Conservation (phyloP, 768 basidiomycete species). For the Lentinula raphanica region DNA sequence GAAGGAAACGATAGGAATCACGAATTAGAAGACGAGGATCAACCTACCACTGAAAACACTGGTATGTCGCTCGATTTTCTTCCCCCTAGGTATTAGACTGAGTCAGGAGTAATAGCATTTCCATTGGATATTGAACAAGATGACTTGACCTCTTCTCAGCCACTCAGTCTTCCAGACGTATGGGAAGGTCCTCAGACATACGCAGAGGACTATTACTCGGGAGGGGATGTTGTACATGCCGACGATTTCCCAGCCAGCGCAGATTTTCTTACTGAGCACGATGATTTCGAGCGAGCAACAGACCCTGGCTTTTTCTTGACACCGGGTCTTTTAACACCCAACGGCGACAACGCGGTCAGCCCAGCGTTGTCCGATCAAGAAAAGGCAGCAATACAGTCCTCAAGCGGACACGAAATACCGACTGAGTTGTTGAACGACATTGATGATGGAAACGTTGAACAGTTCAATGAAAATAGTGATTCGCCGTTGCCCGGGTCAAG, state of each 20-base stretch:
- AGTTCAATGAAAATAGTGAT: neutral
- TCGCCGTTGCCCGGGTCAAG: slow-evolving; percentile 1
- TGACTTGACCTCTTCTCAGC: neutral
- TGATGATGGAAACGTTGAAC: neutral
- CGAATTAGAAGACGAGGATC: slow-evolving; percentile 3
- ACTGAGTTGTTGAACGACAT: neutral
- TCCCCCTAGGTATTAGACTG: neutral
- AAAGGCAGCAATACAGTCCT: neutral
- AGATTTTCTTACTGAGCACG: slow-evolving; percentile 23
- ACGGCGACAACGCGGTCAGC: neutral
- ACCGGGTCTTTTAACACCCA: slow-evolving; percentile 19
- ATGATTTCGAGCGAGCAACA: slow-evolving; percentile 12
- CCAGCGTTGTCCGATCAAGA: neutral
- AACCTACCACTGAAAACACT: slow-evolving; percentile 6
- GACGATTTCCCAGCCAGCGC: slow-evolving; percentile 13
- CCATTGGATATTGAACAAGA: slow-evolving; percentile 7
- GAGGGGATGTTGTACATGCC: slow-evolving; percentile 29
- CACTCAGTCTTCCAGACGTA: slow-evolving; percentile 30
- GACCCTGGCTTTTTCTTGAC: slow-evolving; percentile 23
- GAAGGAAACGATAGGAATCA: neutral
- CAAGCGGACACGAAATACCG: neutral
- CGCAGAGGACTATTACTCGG: slow-evolving; percentile 40
- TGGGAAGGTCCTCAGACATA: slow-evolving; percentile 35
- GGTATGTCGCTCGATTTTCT: slow-evolving; percentile 2
- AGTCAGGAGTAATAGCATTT: slow-evolving; percentile 8